Evolutionary conservation across 139 green algal genomes (phyloP), one percentile per base, ranked within the genome.

Genomic region (Raphidocelis subcapitata): DNA sequence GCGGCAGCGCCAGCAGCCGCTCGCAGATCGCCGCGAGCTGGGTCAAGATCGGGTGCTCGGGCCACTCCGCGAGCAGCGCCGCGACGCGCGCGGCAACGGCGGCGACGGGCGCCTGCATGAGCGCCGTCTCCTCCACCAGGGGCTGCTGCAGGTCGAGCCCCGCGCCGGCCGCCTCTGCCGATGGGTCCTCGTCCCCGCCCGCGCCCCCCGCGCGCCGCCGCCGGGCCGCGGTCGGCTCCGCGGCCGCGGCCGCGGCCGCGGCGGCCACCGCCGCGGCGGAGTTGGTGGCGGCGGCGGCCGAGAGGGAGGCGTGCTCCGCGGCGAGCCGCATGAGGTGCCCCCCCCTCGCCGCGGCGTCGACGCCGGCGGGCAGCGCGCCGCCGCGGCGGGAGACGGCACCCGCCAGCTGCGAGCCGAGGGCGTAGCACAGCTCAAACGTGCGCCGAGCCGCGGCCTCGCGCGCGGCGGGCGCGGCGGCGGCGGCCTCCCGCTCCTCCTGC

Each of bases 21-120:
- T 82, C 73, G 33, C 80, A 90, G 59, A 99, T 94, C 29, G 82
- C 83, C 0, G 76, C 52, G 62, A 99, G 87, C 84, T 97, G 86
- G 69, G 74, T 29, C 54, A 99, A 86, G 56, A 98, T 47, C 8
- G 94, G 92, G 79, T 99, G 85, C 8, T 97, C 95, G 0, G 94
- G 96, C 86, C 89, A 99, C 78, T 98, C 90, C 5, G 83, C 77
- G 61, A 99, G 88, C 79, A 99, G 84, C 59, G 76, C 36, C 1
- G 24, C 32, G 51, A 98, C 57, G 29, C 90, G 84, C n/a, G 37
- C 31, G 41, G 77, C 67, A 61, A 96, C 29, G 1, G 59, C 82
- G 2, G 73, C 32, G 37, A 97, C 51, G 0, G 92, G 91, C 26
- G 66, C 77, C 73, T 88, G 75, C 72, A 97, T 56, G 28, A 98